Conservation (phyloP, 2,329 filamentous ascomycete genomes). For the Periconia macrospinosa region DNA sequence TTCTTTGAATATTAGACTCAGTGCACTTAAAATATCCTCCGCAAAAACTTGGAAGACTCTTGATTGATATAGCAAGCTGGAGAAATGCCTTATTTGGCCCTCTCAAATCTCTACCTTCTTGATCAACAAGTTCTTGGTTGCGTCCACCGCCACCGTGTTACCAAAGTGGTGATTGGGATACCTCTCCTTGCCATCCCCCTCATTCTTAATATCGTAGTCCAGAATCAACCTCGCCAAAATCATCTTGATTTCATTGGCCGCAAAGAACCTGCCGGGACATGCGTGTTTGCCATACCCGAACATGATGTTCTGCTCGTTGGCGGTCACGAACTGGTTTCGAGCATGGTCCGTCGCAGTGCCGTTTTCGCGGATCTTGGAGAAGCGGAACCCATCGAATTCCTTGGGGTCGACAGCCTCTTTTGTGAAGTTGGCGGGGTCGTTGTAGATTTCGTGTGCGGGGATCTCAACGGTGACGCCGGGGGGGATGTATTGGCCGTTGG, state of each 20-base stretch:
- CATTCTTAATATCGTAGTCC: conserved; percentile 28
- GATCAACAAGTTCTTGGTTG: conserved; percentile 9
- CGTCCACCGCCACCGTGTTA: conserved; percentile 2
- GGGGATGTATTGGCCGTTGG: conserved; percentile 55
- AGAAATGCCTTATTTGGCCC: not conserved
- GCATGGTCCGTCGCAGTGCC: conserved; percentile 25
- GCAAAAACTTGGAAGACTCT: not conserved
- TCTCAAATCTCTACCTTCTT: conserved; percentile 7
- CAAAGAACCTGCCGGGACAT: conserved; percentile 35
- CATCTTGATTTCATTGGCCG: conserved; percentile 36
- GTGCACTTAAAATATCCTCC: too few relatives aligned
- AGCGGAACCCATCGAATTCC: conserved; percentile 36
- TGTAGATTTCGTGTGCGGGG: conserved; percentile 29
- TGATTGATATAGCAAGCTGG: not conserved
- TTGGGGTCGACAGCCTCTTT: conserved; percentile 16
- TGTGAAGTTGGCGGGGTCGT: conserved; percentile 25
- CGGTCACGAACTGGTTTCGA: conserved; percentile 32
- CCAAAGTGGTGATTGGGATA: conserved; percentile 16
- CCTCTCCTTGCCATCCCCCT: conserved; percentile 15
- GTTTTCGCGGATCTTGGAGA: conserved; percentile 30
- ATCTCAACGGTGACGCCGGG: conserved; percentile 37
- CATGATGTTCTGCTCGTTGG: conserved; percentile 21
- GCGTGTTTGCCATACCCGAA: conserved; percentile 33
- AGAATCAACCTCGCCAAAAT: conserved; percentile 25
- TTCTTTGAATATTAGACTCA: too few relatives aligned